A percentile compares a stretch with the other conserved stretches of the same genome.
Conservation (phyloP, 495 filamentous ascomycete genomes). For the Podospora pseudocomata region DNA sequence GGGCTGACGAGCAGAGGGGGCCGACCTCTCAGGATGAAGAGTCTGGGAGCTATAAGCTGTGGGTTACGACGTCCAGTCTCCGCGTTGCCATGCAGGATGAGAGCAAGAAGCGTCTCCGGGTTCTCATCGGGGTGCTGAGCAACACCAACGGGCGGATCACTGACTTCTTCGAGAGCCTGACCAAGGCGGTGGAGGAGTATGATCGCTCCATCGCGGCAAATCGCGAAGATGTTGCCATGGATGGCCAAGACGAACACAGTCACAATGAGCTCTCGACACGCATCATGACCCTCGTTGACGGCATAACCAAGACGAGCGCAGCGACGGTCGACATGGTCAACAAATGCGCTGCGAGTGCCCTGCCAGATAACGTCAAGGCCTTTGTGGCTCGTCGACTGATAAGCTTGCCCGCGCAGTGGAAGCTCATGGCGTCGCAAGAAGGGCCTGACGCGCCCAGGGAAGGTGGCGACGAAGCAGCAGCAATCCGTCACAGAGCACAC, state of each 20-base stretch:
- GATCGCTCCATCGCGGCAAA: conserved; percentile 45
- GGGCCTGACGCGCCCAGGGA: conserved; percentile 45
- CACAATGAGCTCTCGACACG: conserved; percentile 47
- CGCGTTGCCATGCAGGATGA: conserved; percentile 85
- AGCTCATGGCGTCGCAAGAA: conserved; percentile 46
- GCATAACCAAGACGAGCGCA: conserved; percentile 72
- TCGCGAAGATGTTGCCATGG: conserved; percentile 21
- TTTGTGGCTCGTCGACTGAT: conserved; percentile 76
- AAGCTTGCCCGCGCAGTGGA: conserved; percentile 73
- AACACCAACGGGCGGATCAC: conserved; percentile 73
- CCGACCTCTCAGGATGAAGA: conserved; percentile 21
- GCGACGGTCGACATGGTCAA: conserved; percentile 74
- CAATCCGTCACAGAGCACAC: conserved; percentile 53
- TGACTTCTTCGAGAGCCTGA: conserved; percentile 63
- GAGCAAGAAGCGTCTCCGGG: conserved; percentile 70
- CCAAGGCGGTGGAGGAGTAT: conserved; percentile 69
- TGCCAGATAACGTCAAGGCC: conserved; percentile 77
- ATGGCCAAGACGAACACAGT: conserved; percentile 29
- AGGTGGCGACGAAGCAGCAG: conserved; percentile 32
- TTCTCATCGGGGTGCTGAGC: conserved; percentile 70
- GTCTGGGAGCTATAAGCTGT: conserved; percentile 64
- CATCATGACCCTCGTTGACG: conserved; percentile 65
- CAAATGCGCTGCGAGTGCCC: conserved; percentile 74
- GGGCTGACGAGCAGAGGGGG: conserved; percentile 21
- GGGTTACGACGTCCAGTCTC: conserved; percentile 76